phyloP scores from a whole-genome alignment of 73 alveolate genomes.

The Paramecium tetraurelia region DNA sequence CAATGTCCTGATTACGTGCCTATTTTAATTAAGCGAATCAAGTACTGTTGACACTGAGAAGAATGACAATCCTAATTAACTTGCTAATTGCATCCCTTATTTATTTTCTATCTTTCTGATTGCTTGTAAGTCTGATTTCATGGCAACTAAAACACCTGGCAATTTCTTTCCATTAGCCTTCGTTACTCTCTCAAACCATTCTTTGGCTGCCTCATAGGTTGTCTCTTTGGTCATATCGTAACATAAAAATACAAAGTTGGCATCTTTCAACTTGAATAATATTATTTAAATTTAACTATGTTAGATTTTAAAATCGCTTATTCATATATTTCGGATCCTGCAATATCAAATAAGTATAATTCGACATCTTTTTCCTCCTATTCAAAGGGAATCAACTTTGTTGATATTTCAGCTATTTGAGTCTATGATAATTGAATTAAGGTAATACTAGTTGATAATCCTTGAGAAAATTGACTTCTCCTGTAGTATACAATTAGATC shows the following conservation, averaged over 20 bases:
- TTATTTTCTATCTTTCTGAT: constrained; percentile 38
- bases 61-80: background rate
- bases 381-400: constrained; percentile 50
- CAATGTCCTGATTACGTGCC: constrained; percentile 38
- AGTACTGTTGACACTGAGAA: constrained; percentile 4
- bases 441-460: constrained; percentile 44
- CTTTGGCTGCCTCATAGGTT: constrained; percentile 21
- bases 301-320: background rate
- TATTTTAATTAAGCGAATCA: background rate
- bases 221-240: constrained; percentile 50
- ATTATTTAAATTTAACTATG: background rate
- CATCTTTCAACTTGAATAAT: constrained; percentile 1
- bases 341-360: constrained; percentile 47
- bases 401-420: constrained; percentile 49
- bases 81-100: constrained; percentile 36
- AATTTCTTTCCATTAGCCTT: constrained; percentile 9
- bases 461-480: constrained; percentile 46
- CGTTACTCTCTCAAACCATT: constrained; percentile 55
- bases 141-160: constrained; percentile 33
- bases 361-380: constrained; percentile 55
- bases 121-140: background rate
- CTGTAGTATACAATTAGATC: constrained; percentile 23
- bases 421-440: background rate
- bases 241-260: constrained; percentile 35
- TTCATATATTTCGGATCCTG: constrained; percentile 54